These are phyloP conservation scores for Mycothermus thermophilus DNA, from an alignment of 495 filamentous ascomycete species.

Conservation along the genomic window DNA sequence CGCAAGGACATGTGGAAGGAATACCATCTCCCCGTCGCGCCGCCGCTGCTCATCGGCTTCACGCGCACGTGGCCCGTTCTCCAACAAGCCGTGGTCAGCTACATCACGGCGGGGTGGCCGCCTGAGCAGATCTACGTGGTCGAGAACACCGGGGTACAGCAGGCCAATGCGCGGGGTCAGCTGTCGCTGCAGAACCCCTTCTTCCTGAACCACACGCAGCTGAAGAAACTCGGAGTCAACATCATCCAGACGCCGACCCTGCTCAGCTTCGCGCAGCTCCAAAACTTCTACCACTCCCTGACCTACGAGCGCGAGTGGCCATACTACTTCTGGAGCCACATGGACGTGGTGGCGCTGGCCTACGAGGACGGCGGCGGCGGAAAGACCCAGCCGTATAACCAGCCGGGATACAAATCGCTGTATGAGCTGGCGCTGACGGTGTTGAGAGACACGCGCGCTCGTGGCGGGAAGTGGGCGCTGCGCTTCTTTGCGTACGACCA, in stretches of 20 bases:
- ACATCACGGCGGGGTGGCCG: slow-evolving; percentile 50
- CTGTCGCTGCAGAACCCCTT: slow-evolving; percentile 48
- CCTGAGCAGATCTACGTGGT: slow-evolving; percentile 45
- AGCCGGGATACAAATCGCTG: slow-evolving; percentile 26
- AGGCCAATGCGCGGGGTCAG: slow-evolving; percentile 36
- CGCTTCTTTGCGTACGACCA: slow-evolving; percentile 46
- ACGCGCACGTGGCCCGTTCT: slow-evolving; percentile 45
- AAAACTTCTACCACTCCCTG: slow-evolving; percentile 46
- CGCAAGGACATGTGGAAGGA: slow-evolving; percentile 20
- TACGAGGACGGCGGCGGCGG: slow-evolving; percentile 33
- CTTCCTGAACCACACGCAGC: slow-evolving; percentile 42
- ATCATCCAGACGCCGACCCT: slow-evolving; percentile 44
- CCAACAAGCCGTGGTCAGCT: slow-evolving; percentile 43
- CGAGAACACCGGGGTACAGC: slow-evolving; percentile 50
- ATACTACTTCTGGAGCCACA: slow-evolving; percentile 47
- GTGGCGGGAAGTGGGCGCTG: slow-evolving; percentile 32
- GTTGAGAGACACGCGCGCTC: slow-evolving; percentile 19
- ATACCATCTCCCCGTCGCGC: slow-evolving; percentile 22
- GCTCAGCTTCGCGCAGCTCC: slow-evolving; percentile 47
- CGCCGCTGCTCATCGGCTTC: slow-evolving; percentile 47
- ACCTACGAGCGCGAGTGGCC: slow-evolving; percentile 43
- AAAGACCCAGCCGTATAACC: slow-evolving; percentile 19
- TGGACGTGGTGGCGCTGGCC: slow-evolving; percentile 42
- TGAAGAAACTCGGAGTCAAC: slow-evolving; percentile 42
- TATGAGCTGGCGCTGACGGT: slow-evolving; percentile 36